Base-by-base conservation (phyloP, 129 eudicot genomes). In the Pulicaria dysenterica region DNA sequence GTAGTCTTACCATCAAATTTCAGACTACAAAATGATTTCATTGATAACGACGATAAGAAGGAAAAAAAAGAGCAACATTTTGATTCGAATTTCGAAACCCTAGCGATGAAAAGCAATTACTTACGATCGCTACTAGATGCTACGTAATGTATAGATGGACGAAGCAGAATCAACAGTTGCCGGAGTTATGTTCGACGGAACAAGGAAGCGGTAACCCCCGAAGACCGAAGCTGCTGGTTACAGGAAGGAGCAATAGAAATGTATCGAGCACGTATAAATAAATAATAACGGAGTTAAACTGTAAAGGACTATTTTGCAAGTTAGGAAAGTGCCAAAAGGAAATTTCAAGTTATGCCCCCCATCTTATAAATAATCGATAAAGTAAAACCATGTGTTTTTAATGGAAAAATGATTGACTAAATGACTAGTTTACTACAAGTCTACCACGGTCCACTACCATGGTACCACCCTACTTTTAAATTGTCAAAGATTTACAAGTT, bases 101-200 rank as follows among this genome's bases (percentile, higher is more conserved):
- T 76, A 76, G 54, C 34, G 24, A 57, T 67, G 4, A 47, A 57
- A 39, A 61, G 5, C 6, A 36, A 56, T 5, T 8, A n/a, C 61
- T 67, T 76, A 67, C 51, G 80, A 76, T 67, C 69, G 74, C 9
- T 15, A 60, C 60, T 15, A 57, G 67, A 11, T 45, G 58, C 2
- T 41, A 46, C 41, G 73, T 34, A 38, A 56, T 10, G 67, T 54
- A 36, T 6, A 48, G 57, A 43, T 44, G 73, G 41, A 36, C 38
- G 80, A 53, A 42, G 15, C 37, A 7, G 45, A 75, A 54, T 45
- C 39, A 14, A 6, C 13, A 45, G 65, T 44, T 2, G 65, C 59
- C 73, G 58, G 80, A 41, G 31, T 31, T 56, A 42, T 45, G 58
- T 66, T 57, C 73, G 11, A 67, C 74, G 74, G 73, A 36, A 46